Evolutionary conservation across 163 green algal genomes (phyloP).

Genomic region (Scenedesmus sp.): DNA sequence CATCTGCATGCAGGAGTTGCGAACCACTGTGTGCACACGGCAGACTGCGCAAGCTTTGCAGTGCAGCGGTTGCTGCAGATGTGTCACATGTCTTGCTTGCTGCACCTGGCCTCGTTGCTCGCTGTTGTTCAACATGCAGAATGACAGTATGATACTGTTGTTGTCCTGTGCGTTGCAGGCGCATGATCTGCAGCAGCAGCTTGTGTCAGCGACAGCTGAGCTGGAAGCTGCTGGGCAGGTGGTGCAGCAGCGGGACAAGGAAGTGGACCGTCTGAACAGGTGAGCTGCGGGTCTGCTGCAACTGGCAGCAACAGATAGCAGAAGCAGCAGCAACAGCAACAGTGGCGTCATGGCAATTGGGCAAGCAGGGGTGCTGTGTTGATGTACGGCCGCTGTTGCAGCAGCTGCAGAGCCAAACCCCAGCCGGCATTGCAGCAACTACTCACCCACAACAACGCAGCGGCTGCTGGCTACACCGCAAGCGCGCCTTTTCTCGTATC

Average conservation of each 20-base stretch:
- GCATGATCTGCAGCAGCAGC: conserved; percentile 32
- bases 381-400: background rate
- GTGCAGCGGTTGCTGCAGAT: too few relatives aligned
- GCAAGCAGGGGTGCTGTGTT: background rate
- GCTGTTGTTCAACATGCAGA: too few relatives aligned
- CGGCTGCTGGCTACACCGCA: background rate
- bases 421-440: too few relatives aligned
- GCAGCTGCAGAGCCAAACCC: background rate
- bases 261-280: conserved; percentile 31
- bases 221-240: conserved; percentile 16
- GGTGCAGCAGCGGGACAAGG: conserved; percentile 9
- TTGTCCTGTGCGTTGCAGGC: background rate
- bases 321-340: background rate
- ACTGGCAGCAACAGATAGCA: background rate
- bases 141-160: background rate
- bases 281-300: conserved; percentile 1
- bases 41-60: too few relatives aligned
- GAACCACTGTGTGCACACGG: too few relatives aligned
- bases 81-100: too few relatives aligned
- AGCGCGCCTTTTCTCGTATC: too few relatives aligned
- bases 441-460: too few relatives aligned
- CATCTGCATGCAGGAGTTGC: too few relatives aligned
- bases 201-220: conserved; percentile 25
- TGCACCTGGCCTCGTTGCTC: too few relatives aligned
- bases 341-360: background rate